These are phyloP conservation scores for Magnusiomyces tetraspermus DNA, from an alignment of 1,139 yeast species.

Conservation along the genomic window DNA sequence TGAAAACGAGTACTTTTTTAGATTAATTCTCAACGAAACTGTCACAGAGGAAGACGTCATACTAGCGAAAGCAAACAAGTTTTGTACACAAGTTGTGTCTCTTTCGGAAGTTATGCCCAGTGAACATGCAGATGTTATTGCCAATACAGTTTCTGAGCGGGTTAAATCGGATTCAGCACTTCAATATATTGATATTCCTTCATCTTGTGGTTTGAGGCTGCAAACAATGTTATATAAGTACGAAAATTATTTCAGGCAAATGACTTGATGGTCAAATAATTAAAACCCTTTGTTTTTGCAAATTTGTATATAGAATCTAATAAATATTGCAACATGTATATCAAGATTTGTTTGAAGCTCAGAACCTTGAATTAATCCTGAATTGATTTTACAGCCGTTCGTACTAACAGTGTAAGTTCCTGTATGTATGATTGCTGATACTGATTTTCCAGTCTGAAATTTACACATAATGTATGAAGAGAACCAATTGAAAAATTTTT, in stretches of 20 bases:
- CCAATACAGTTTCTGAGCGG: not conserved
- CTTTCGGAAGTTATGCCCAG: not conserved
- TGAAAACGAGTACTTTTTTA: slow-evolving; percentile 5
- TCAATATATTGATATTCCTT: slow-evolving; percentile 5
- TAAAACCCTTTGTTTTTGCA: no score
- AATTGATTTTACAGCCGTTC: no score
- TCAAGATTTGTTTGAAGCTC: no score
- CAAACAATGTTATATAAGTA: slow-evolving; percentile 9
- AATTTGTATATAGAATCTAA: no score
- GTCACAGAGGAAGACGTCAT: not conserved
- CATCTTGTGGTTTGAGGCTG: slow-evolving; percentile 5
- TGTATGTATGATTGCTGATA: no score
- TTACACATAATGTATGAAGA: no score
- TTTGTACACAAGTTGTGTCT: slow-evolving; percentile 1
- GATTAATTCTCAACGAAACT: slow-evolving; percentile 3
- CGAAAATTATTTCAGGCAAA: not conserved
- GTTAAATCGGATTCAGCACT: not conserved
- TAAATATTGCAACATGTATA: no score
- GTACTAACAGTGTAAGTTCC: no score
- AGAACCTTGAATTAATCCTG: no score
- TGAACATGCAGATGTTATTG: not conserved
- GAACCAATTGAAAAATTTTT: no score
- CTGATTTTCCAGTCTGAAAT: no score
- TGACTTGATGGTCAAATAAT: not conserved
- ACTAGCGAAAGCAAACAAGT: not conserved